Base-by-base conservation (phyloP, 2,329 filamentous ascomycete species). In the Clonostachys byssicola region DNA sequence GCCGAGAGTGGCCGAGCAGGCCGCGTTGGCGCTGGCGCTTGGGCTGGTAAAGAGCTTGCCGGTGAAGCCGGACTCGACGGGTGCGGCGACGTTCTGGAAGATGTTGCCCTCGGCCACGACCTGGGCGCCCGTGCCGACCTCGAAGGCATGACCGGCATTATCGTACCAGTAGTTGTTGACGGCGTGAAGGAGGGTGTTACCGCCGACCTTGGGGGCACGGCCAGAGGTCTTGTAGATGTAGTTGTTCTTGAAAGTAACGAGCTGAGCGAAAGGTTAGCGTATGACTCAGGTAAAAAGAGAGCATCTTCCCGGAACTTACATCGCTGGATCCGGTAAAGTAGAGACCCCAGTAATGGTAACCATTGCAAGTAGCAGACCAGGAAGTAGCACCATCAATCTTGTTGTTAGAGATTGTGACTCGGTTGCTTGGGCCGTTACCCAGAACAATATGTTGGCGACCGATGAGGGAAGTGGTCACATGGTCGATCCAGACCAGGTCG, bases 81-180 rank as follows among this genome's bases (percentile, higher is more conserved):
- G 61, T 16, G 64, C 63, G 13, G 61, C 58, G 47, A 83, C 71
- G 54, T 79, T 74, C 62, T 80, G 72, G 70, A 81, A 83, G 43
- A 77, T 64, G 54, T 80, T 81, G 38, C 79, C 79, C 63, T 83
- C 79, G 4, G 73, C 74, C 18, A 83, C 65, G 40, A 79, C 70
- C 53, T 66, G 66, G 43, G 55, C 65, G 40, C 71, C 72, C 6
- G 59, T 44, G 45, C 67, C 68, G 43, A 72, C 61, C 62, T 80
- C 80, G 59, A 83, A 81, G 14, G 78, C 74, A 62, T 83, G 80
- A 42, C 74, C 74, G 17, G 63, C 59, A 60, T 73, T 75, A 56
- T 73, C 69, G 59, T 77, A 70, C 67, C 71, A 82, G 72, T 77
- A 80, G 71, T 83, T 83, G 74, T 82, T 83, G 59, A 80, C 76